Percentiles rank a stretch among this genome's conserved stretches.
Evolutionary conservation across 306 rosid species (phyloP).

Genomic region (Coriaria nepalensis): DNA sequence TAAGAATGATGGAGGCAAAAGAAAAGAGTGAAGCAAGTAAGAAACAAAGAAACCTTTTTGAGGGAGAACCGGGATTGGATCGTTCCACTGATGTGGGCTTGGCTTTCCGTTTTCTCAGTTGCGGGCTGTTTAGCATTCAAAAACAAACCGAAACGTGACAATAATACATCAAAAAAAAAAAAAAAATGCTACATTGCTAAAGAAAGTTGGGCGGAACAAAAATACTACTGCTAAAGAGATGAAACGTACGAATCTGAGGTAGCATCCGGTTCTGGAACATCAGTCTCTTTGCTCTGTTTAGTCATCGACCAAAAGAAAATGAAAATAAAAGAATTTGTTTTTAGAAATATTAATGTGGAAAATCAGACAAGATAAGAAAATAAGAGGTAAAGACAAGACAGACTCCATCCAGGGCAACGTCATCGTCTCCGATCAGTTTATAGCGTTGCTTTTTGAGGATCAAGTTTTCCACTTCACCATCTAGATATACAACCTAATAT

Average conservation of each 20-base stretch:
- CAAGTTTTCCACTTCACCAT: conserved; percentile 47
- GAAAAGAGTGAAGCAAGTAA: conserved; percentile 1
- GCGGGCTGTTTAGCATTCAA: conserved; percentile 25
- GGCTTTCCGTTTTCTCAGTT: conserved; percentile 17
- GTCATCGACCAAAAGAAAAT: conserved; percentile 1
- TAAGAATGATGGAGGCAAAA: not conserved
- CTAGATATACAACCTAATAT: conserved; percentile 43
- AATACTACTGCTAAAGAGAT: not conserved
- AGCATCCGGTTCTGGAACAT: conserved; percentile 22
- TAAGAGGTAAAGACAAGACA: conserved; percentile 19
- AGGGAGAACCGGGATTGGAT: conserved; percentile 12
- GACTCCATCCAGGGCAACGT: conserved; percentile 25
- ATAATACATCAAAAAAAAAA: conserved; percentile 3
- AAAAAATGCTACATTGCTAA: not conserved
- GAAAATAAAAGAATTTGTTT: not conserved
- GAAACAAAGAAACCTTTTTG: conserved; percentile 18
- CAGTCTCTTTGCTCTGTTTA: conserved; percentile 30
- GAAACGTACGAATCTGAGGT: conserved; percentile 38
- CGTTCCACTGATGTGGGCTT: conserved; percentile 15
- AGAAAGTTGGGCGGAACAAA: not conserved
- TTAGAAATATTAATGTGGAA: no score
- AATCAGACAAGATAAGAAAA: conserved; percentile 4
- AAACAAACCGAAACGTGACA: conserved; percentile 9
- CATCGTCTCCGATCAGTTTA: conserved; percentile 19
- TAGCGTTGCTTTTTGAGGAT: conserved; percentile 49